Evolutionary conservation across 2,329 filamentous ascomycete genomes (phyloP).

Genomic region (Tolypocladium endophyticum): DNA sequence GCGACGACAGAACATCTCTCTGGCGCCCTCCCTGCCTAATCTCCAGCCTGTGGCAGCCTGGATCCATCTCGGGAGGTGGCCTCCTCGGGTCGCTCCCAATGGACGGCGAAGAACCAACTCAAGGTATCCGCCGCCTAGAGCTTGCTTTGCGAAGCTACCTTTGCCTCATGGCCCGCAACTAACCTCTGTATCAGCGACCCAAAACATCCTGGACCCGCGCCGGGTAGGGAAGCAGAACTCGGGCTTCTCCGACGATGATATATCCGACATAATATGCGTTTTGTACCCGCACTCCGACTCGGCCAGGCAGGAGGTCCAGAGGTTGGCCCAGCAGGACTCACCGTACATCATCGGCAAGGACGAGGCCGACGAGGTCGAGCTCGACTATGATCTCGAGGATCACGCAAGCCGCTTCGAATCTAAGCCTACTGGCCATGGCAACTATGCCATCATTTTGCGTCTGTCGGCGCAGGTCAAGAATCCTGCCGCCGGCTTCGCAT

Average conservation of each 20-base stretch:
- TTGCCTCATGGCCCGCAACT: background rate
- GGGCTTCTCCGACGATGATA: slow-evolving; percentile 70
- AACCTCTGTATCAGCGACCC: slow-evolving; percentile 7
- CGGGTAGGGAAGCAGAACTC: slow-evolving; percentile 72
- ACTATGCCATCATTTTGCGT: slow-evolving; percentile 66
- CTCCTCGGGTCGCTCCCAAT: slow-evolving; percentile 23
- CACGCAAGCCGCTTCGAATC: slow-evolving; percentile 33
- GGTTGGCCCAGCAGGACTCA: slow-evolving; percentile 35
- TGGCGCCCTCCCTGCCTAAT: background rate
- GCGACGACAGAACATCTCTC: background rate
- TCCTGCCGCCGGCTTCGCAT: slow-evolving; percentile 64
- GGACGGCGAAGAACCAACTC: slow-evolving; percentile 33
- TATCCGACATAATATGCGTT: slow-evolving; percentile 82
- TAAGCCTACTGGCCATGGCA: slow-evolving; percentile 35
- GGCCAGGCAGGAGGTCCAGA: slow-evolving; percentile 59
- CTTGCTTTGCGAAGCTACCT: background rate
- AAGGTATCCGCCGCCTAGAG: slow-evolving; percentile 19
- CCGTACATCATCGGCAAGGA: slow-evolving; percentile 39
- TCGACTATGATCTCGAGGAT: slow-evolving; percentile 42
- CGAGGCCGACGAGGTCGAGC: slow-evolving; percentile 37
- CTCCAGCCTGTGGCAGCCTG: background rate
- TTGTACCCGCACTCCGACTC: slow-evolving; percentile 67
- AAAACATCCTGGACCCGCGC: slow-evolving; percentile 61
- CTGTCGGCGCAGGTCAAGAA: slow-evolving; percentile 66
- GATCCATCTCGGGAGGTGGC: background rate